Base-by-base conservation (phyloP, 2,329 filamentous ascomycete species). In the Pyrenochaeta sp. region DNA sequence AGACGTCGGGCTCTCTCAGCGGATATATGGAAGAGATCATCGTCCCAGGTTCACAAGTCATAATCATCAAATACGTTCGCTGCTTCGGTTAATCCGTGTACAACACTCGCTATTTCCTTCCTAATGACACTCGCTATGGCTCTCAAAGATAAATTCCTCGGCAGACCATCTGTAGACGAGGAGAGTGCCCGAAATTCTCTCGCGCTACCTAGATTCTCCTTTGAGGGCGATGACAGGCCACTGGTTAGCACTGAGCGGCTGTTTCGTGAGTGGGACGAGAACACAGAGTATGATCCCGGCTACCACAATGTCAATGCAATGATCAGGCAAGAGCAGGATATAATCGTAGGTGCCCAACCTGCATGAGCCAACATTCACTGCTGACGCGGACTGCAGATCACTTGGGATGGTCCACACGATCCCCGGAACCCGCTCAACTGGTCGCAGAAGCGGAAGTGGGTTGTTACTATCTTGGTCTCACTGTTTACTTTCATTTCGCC, bases 381-480 rank as follows among this genome's bases (percentile, higher is more conserved):
- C 48, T 61, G 20, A 58, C 41, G 20, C 29, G 24, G 28, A 23
- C 24, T 38, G 20, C 32, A 66, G 63, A 52, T 77, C 7, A 70
- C 69, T 0, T 78, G 74, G 74, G 74, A 77, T 44, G 71, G 73
- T 2, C 72, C 73, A 3, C 64, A 74, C 34, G 76, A 78, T 43
- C 73, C 73, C 10, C 59, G 51, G 22, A 77, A 78, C 42, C 76
- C 76, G 3, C 73, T 76, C 45, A 79, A 78, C 46, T 78, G 76
- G 76, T 58, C 65, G 3, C 64, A 65, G 35, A 65, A 65, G 35
- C 62, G 67, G 35, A 77, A 77, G 54, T 78, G 75, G 76, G 54
- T 70, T 13, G 73, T 72, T 1, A 77, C 74, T 4, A 63, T 75
- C 39, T 68, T 76, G 15, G 74, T 77, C 1, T 75, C 68, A 1